Evolutionary conservation across 2,329 filamentous ascomycete genomes (phyloP).

Genomic region (Colletotrichum cordylinicola): DNA sequence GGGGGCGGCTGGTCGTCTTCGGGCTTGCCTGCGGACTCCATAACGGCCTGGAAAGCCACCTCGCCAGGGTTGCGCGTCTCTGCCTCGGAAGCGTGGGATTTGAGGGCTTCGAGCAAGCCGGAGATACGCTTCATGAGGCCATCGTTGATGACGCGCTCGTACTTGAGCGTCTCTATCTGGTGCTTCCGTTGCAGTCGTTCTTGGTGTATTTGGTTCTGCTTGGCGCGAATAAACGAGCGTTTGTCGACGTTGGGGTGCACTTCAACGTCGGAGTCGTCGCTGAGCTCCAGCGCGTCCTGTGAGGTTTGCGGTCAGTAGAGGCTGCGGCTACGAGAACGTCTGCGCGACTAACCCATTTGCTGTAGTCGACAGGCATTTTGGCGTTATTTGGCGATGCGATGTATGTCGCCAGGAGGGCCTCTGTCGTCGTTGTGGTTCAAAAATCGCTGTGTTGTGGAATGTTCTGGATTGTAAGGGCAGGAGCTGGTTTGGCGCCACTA

Average conservation of each 20-base stretch:
- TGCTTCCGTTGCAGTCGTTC: slow-evolving; percentile 85
- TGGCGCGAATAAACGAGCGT: slow-evolving; percentile 95
- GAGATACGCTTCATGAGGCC: slow-evolving; percentile 86
- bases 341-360: slow-evolving; percentile 66
- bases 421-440: neutral
- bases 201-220: slow-evolving; percentile 96
- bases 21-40: slow-evolving; percentile 77
- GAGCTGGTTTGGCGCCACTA: neutral
- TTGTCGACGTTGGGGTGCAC: slow-evolving; percentile 99
- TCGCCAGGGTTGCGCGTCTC: slow-evolving; percentile 74
- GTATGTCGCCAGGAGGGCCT: neutral
- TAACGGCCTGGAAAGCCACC: slow-evolving; percentile 86
- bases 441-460: slow-evolving; percentile 13
- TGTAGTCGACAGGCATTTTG: slow-evolving; percentile 63
- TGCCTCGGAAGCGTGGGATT: slow-evolving; percentile 73
- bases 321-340: neutral
- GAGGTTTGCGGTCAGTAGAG: too few species aligned
- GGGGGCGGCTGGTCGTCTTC: slow-evolving; percentile 78
- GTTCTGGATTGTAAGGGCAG: slow-evolving; percentile 21
- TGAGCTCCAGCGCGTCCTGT: slow-evolving; percentile 90
- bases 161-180: slow-evolving; percentile 90
- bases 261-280: slow-evolving; percentile 97
- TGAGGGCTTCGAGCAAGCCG: slow-evolving; percentile 75
- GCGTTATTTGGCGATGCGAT: slow-evolving; percentile 22
- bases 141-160: slow-evolving; percentile 92